phyloP scores from a whole-genome alignment of 1,139 yeast genomes.

The Wickerhamomyces sp. region DNA sequence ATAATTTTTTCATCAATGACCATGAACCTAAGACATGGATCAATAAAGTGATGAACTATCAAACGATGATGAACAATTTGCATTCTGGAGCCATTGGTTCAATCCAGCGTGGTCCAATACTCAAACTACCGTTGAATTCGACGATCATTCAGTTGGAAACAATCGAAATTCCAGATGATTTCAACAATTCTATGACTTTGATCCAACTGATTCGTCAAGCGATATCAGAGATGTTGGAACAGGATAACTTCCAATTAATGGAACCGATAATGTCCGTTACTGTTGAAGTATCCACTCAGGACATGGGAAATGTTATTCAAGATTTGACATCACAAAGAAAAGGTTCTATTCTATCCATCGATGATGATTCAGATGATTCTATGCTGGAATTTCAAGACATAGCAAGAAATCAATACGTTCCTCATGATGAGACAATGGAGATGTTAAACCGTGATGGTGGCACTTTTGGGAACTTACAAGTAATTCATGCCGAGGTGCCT shows the following conservation, averaged over 20 bases:
- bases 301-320: slow-evolving; percentile 78
- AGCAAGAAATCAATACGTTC: slow-evolving; percentile 49
- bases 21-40: slow-evolving; percentile 24
- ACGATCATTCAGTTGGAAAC: slow-evolving; percentile 44
- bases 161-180: slow-evolving; percentile 55
- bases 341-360: slow-evolving; percentile 63
- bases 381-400: slow-evolving; percentile 46
- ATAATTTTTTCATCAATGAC: slow-evolving; percentile 29
- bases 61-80: slow-evolving; percentile 46
- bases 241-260: slow-evolving; percentile 44
- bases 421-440: slow-evolving; percentile 46
- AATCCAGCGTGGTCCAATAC: slow-evolving; percentile 55
- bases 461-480: slow-evolving; percentile 36
- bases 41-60: slow-evolving; percentile 41
- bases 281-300: slow-evolving; percentile 65
- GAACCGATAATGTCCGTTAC: slow-evolving; percentile 85
- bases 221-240: slow-evolving; percentile 33
- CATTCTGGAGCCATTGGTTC: slow-evolving; percentile 64
- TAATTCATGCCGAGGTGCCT: slow-evolving; percentile 75
- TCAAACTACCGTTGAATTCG: slow-evolving; percentile 61
- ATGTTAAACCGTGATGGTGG: slow-evolving; percentile 19
- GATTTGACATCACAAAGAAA: slow-evolving; percentile 69
- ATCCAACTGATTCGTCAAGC: slow-evolving; percentile 41
- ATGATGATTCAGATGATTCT: slow-evolving; percentile 45
- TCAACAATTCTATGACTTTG: slow-evolving; percentile 35